Evolutionary conservation across 1,139 yeast species (phyloP).

Genomic region (Blastobotrys buckinghamii): DNA sequence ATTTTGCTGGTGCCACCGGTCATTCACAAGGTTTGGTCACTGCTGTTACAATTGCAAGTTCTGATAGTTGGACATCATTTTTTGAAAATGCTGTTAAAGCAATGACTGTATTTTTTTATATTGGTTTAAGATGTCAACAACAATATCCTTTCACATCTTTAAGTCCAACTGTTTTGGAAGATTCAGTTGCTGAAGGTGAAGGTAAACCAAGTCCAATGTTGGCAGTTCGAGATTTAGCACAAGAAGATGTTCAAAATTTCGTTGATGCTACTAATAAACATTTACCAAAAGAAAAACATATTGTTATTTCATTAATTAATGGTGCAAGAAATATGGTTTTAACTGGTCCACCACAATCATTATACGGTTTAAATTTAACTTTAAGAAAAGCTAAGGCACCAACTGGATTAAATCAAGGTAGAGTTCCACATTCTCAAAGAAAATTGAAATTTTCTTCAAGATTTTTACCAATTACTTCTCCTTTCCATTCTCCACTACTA

Average conservation of each 20-base stretch:
- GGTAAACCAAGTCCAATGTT: slow-evolving; percentile 98
- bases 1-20: slow-evolving; percentile 85
- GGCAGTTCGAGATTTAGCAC: slow-evolving; percentile 80
- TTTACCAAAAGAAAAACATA: slow-evolving; percentile 86
- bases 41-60: slow-evolving; percentile 83
- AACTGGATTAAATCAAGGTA: slow-evolving; percentile 88
- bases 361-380: slow-evolving; percentile 89
- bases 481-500: slow-evolving; percentile 91
- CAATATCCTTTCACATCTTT: slow-evolving; percentile 90
- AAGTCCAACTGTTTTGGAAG: slow-evolving; percentile 91
- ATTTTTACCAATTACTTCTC: slow-evolving; percentile 91
- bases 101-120: slow-evolving; percentile 77
- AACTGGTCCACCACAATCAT: slow-evolving; percentile 98
- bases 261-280: slow-evolving; percentile 88
- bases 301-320: slow-evolving; percentile 82
- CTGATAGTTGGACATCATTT: slow-evolving; percentile 83
- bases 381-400: slow-evolving; percentile 94
- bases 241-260: slow-evolving; percentile 68
- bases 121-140: slow-evolving; percentile 87
- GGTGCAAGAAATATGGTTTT: slow-evolving; percentile 96
- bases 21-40: slow-evolving; percentile 97
- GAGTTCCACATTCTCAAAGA: slow-evolving; percentile 90
- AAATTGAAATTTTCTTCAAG: slow-evolving; percentile 88
- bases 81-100: slow-evolving; percentile 68
- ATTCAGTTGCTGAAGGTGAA: slow-evolving; percentile 89